Percentiles rank a stretch among this genome's conserved stretches.
phyloP scores from a whole-genome alignment of 176 grass and related monocot genomes.

The Miscanthus lutarioriparius region DNA sequence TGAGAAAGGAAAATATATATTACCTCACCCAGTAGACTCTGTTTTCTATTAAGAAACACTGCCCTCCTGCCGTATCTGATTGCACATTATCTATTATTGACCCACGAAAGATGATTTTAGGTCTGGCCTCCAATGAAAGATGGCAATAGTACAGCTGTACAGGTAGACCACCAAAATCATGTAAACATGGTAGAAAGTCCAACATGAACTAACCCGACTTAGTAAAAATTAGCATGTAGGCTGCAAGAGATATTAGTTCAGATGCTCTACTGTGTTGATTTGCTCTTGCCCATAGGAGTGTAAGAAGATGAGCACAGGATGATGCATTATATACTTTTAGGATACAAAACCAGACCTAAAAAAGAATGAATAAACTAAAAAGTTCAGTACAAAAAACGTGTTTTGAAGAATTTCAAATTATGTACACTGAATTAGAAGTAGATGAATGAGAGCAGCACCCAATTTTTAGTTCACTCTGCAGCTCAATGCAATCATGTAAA shows the following conservation, averaged over 20 bases:
- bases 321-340: neutral
- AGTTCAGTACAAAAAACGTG: neutral
- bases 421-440: neutral
- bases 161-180: neutral
- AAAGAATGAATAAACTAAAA: neutral
- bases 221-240: neutral
- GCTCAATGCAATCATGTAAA: neutral
- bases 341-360: neutral
- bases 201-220: neutral
- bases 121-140: neutral
- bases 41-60: neutral
- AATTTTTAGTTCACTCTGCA: neutral
- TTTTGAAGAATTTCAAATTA: neutral
- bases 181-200: neutral
- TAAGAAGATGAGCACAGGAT: neutral
- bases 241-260: neutral
- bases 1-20: neutral
- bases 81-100: neutral
- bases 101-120: neutral
- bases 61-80: neutral
- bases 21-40: neutral
- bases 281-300: neutral
- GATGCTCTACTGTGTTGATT: neutral
- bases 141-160: no score
- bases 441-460: neutral